Base-by-base conservation (phyloP, 306 rosid genomes). In the Styphnolobium japonicum region DNA sequence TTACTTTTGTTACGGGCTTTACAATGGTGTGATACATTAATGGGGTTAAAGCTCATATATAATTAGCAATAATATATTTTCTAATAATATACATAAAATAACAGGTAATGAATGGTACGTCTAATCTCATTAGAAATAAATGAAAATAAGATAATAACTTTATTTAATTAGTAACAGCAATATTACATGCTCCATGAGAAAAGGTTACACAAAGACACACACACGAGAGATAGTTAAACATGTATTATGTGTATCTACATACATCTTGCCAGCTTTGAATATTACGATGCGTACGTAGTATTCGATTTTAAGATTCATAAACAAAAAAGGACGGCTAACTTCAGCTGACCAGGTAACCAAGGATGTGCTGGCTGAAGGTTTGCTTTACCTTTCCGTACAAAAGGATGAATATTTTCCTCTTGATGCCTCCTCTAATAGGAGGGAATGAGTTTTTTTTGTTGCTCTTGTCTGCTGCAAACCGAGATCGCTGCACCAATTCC, bases 361-460 rank as follows among this genome's bases (percentile, higher is more conserved):
- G 34, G 78, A 78, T 60, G 16, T 25, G 76, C 0, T 63, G 82
- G 82, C 22, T 42, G 56, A 76, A 63, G 15, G 69, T 25, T 4
- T 33, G 34, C 88, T 80, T 88, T 10, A 85, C 36, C 25, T 48
- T 84, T 58, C 61, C 71, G 79, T 8, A 71, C 37, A 83, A 5
- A 19, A 71, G 73, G 21, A 36, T 8, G 73, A 88, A 74, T 22
- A 88, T 83, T 78, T 56, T 88, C 78, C 87, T 83, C 71, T 85
- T 85, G 82, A 85, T 81, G 48, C 82, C 70, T 76, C 91, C 87
- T 51, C 88, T 72, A 49, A 6, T 71, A 0, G 82, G 87, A 73
- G 75, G 78, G 62, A 65, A 57, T 18, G 75, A 71, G 34, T 16
- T 16, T 37, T 43, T 72, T 65, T 33, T 68, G 16, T 25, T 55